phyloP scores from a whole-genome alignment of 805 yeast species.

The Lipomyces starkeyi region DNA sequence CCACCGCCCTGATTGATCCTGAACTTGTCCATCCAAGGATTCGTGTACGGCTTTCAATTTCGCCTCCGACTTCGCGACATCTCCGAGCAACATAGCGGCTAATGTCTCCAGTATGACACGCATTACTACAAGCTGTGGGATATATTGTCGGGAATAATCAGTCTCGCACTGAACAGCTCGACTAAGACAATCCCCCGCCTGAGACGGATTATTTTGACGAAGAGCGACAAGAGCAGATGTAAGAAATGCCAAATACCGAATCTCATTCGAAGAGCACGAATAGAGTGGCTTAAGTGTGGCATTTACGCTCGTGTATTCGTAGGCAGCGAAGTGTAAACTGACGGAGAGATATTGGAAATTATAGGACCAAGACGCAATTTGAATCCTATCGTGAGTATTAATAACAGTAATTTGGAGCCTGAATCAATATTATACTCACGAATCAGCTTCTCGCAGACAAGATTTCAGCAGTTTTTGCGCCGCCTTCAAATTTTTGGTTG shows the following conservation, averaged over 20 bases:
- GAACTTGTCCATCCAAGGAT: slow-evolving; percentile 21
- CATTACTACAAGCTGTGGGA: slow-evolving; percentile 34
- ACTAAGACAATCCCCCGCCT: slow-evolving; percentile 17
- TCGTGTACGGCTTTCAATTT: slow-evolving; percentile 19
- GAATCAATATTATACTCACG: slow-evolving; percentile 7
- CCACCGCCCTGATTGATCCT: slow-evolving; percentile 25
- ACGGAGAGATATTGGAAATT: slow-evolving; percentile 25
- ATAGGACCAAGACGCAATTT: slow-evolving; percentile 24
- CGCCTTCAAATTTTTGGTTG: slow-evolving; percentile 23
- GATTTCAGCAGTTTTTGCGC: slow-evolving; percentile 25
- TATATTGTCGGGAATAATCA: slow-evolving; percentile 29
- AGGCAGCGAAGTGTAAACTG: slow-evolving; percentile 6
- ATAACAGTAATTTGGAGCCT: neutral
- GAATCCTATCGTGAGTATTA: slow-evolving; percentile 4
- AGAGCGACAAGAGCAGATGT: slow-evolving; percentile 21
- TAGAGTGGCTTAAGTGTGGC: slow-evolving; percentile 19
- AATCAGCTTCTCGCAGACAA: slow-evolving; percentile 27
- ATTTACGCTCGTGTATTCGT: slow-evolving; percentile 9
- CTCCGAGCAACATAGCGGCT: slow-evolving; percentile 7
- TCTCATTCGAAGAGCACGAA: slow-evolving; percentile 29
- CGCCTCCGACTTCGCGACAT: slow-evolving; percentile 6
- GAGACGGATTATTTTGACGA: slow-evolving; percentile 16
- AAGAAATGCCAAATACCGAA: slow-evolving; percentile 21
- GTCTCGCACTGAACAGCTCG: slow-evolving; percentile 32
- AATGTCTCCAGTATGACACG: slow-evolving; percentile 20